phyloP scores from a whole-genome alignment of 2,329 filamentous ascomycete species.

The Colletotrichum sp. region DNA sequence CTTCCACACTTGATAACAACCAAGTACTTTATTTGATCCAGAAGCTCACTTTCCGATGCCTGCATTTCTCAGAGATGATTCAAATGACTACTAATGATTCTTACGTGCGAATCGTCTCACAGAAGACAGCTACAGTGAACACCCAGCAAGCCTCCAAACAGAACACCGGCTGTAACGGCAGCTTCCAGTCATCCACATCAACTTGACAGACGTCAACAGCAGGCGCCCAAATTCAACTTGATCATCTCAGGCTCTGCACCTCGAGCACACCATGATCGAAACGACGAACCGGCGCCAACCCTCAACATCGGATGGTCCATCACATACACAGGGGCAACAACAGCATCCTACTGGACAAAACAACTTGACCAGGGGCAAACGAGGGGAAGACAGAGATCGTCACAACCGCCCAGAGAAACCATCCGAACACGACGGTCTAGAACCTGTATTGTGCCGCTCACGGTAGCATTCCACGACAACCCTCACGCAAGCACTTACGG shows the following conservation, averaged over 20 bases:
- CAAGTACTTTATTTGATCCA: fast-evolving
- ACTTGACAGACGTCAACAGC: background rate
- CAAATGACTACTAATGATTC: fast-evolving
- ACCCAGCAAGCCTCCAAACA: background rate
- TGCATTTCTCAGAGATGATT: background rate
- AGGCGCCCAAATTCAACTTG: background rate
- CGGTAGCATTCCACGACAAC: background rate
- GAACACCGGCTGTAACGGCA: background rate
- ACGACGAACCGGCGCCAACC: background rate
- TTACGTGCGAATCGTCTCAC: fast-evolving
- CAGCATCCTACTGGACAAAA: background rate
- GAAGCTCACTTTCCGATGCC: background rate
- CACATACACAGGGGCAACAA: background rate
- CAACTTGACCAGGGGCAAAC: background rate
- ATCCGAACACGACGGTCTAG: background rate
- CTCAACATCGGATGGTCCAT: background rate
- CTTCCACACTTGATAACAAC: background rate
- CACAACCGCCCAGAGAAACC: background rate
- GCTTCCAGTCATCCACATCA: background rate
- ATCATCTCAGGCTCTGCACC: background rate
- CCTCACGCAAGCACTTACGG: background rate
- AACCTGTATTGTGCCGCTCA: background rate
- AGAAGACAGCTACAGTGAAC: background rate
- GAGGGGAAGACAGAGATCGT: background rate
- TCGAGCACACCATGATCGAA: background rate